phyloP scores from a whole-genome alignment of 345 rosid species.

The Erysimum cheiranthoides region DNA sequence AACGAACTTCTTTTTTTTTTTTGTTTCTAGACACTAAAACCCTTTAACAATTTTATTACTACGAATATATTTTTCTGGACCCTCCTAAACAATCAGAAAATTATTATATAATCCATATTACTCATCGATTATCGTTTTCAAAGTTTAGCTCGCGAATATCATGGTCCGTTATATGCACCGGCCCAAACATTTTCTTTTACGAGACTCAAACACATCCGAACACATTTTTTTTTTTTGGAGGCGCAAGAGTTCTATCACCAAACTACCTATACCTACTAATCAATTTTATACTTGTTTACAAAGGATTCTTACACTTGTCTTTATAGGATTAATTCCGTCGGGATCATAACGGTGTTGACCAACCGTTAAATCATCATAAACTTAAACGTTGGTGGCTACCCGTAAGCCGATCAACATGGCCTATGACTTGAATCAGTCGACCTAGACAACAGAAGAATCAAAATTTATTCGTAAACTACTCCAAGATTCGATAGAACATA shows the following conservation, averaged over 20 bases:
- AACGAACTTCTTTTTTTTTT: too few species aligned
- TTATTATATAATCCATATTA: too few species aligned
- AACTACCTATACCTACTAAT: background rate
- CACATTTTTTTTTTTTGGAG: too few species aligned
- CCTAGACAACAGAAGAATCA: background rate
- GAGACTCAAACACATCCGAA: background rate
- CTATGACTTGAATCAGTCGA: background rate
- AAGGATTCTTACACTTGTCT: background rate
- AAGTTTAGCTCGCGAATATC: background rate
- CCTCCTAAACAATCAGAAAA: too few species aligned
- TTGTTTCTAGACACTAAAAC: too few species aligned
- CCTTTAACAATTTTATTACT: too few species aligned
- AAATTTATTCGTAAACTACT: background rate
- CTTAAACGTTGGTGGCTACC: background rate
- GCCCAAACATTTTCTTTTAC: background rate
- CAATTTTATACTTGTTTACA: background rate
- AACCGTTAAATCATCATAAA: background rate
- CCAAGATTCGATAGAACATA: background rate
- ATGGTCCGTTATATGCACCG: background rate
- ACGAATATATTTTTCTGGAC: too few species aligned
- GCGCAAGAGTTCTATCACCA: background rate
- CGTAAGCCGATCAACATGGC: background rate
- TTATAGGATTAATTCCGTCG: background rate
- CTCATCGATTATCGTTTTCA: background rate
- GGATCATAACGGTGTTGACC: background rate